Base-by-base conservation (phyloP, 495 filamentous ascomycete species). In the Xylaria nigripes region DNA sequence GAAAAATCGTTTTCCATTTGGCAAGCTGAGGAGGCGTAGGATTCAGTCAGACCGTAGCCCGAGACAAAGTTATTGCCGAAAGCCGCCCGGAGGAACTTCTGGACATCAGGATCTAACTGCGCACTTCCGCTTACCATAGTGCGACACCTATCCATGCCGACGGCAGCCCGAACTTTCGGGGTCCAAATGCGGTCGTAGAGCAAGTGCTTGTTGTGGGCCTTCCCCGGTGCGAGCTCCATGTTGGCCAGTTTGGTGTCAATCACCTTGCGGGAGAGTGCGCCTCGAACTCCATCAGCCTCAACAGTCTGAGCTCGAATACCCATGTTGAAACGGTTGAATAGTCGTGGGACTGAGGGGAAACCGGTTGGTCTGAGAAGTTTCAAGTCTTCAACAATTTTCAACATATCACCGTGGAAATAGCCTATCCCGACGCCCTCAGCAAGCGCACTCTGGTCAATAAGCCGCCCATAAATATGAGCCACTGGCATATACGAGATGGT, bases 31-130 rank as follows among this genome's bases (percentile, higher is more conserved):
- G 85, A 78, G 47, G 91, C 89, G 63, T 96, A 97, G n/a, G 90
- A 85, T 70, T 98, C 93, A 4, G 94, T 96, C 59, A 98, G 75
- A 41, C 93, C 93, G 67, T 94, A 98, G 44, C 93, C 93, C 74
- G 97, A 92, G 21, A 81, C 61, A 61, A 98, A 85, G 63, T 86
- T 75, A 65, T 86, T 89, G 32, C 81, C 85, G 51, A 93, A 86
- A 38, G 85, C 84, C 32, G 88, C 81, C 24, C 93, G 87, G 34
- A 98, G 81, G 75, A 96, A 96, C 66, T 86, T 77, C 56, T 96
- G 89, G 13, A 97, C 79, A 12, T 79, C 77, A 2, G 92, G 90
- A 57, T 96, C 90, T 22, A 98, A 77, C 32, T 93, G 93, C 18
- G 93, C 94, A 50, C 88, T 92, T 34, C 94, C 93, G 34, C 86